Conservation (phyloP, 1,139 yeast species). For the Hyphopichia buzzinii region DNA sequence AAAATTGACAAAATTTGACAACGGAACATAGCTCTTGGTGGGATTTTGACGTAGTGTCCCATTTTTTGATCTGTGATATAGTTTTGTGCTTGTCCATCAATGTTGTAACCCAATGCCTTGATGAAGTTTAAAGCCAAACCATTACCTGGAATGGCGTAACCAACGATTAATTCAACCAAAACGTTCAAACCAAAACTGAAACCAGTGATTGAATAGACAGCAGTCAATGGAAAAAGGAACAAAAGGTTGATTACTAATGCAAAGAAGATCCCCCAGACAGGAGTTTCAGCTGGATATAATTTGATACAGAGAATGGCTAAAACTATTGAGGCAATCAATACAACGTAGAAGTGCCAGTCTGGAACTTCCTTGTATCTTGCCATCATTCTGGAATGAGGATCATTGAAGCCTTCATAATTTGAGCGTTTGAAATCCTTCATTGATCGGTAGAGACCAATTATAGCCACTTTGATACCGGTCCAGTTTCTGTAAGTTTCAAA, state of each 20-base stretch:
- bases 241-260: slow-evolving; percentile 53
- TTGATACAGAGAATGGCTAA: slow-evolving; percentile 50
- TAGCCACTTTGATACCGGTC: slow-evolving; percentile 23
- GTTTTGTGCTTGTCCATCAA: slow-evolving; percentile 54
- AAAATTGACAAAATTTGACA: slow-evolving; percentile 50
- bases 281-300: slow-evolving; percentile 48
- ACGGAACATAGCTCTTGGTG: slow-evolving; percentile 62
- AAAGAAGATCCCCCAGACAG: slow-evolving; percentile 59
- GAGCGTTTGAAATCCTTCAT: slow-evolving; percentile 8
- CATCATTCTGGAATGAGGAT: slow-evolving; percentile 60
- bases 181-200: slow-evolving; percentile 52
- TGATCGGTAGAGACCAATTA: slow-evolving; percentile 19
- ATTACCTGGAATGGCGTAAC: slow-evolving; percentile 59
- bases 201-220: slow-evolving; percentile 50
- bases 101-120: slow-evolving; percentile 55
- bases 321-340: slow-evolving; percentile 47
- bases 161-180: slow-evolving; percentile 54
- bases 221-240: slow-evolving; percentile 51
- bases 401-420: slow-evolving; percentile 17
- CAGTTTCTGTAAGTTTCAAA: slow-evolving; percentile 38
- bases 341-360: slow-evolving; percentile 53
- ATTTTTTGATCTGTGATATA: slow-evolving; percentile 51
- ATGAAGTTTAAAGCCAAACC: slow-evolving; percentile 54
- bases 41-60: slow-evolving; percentile 57
- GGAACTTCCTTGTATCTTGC: slow-evolving; percentile 58